These are phyloP conservation scores for Skeletonema grethae DNA, from an alignment of 108 stramenopile genomes.

Conservation along the genomic window DNA sequence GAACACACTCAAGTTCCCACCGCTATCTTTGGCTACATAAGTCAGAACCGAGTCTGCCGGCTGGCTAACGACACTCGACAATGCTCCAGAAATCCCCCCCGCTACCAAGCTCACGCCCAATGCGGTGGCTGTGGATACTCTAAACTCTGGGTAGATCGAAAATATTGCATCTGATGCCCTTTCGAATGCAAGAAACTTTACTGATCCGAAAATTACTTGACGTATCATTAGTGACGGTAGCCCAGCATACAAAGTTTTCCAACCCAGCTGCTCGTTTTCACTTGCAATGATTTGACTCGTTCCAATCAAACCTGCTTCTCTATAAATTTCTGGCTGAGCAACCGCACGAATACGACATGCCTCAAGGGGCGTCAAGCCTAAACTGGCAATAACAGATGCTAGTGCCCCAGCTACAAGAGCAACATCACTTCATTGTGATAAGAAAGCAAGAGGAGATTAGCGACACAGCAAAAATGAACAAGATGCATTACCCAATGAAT, in stretches of 20 bases:
- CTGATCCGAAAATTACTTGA: constrained; percentile 91
- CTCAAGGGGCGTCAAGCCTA: constrained; percentile 88
- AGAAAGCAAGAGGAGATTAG: neutral
- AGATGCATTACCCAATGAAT: neutral
- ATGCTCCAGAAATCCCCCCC: constrained; percentile 84
- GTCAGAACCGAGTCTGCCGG: constrained; percentile 89
- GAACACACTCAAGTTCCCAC: constrained; percentile 53
- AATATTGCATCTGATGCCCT: constrained; percentile 80
- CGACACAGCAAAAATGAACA: neutral
- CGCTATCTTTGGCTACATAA: constrained; percentile 68
- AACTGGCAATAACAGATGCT: constrained; percentile 85
- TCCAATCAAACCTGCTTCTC: constrained; percentile 61
- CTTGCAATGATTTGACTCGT: constrained; percentile 66
- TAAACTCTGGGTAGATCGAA: constrained; percentile 53
- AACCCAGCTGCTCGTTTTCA: constrained; percentile 64
- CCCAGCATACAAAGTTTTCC: constrained; percentile 82
- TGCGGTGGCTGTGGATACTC: constrained; percentile 69
- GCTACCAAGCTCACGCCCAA: constrained; percentile 83
- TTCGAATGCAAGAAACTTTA: constrained; percentile 95
- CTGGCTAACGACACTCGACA: constrained; percentile 88
- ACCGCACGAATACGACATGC: constrained; percentile 90
- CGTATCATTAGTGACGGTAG: constrained; percentile 89
- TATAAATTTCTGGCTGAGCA: constrained; percentile 77
- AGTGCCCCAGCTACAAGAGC: constrained; percentile 89
- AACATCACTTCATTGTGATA: constrained; percentile 41